Base-by-base conservation (phyloP, 2,329 filamentous ascomycete species). In the Lanzia echinophila region DNA sequence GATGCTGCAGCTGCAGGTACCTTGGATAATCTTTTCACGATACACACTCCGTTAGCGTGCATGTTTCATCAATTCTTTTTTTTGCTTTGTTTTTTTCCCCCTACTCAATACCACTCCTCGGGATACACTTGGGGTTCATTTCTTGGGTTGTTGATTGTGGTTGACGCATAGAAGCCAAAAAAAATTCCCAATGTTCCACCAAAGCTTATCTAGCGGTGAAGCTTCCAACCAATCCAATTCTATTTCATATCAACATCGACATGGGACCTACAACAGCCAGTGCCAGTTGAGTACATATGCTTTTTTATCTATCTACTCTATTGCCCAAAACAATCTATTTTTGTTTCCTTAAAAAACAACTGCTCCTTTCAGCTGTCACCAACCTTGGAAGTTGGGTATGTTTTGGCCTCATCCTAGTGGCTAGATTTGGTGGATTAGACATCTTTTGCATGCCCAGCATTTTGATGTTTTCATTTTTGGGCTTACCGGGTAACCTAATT, bases 201-300 rank as follows among this genome's bases (percentile, higher is more conserved):
- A 41, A 48, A 47, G 44, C 50, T 53, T 53, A 53, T 53, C 36
- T 53, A 41, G 50, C 50, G 50, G 50, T 53, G 50, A 48, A 38
- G 10, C n/a, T 24, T 13, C 36, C 12, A 42, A 12, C 44, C 50
- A 48, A 53, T 53, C 44, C 50, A 19, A 53, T 34, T 31, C 43
- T 34, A 34, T 34, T 53, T 47, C 28, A 32, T 42, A 53, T 53
- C 43, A 41, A 28, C 38, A 39, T n/a, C 42, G 45, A 48, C 36
- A 53, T n/a, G 36, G 39, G 38, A 13, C 38, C 19, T 13, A 8
- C 24, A 8, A 4, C 24, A 4, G 39, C 15, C 22, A 32, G 45
- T 20, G 38, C 46, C 24, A 28, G 24, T 28, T 28, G 4, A 28
- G 24, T 28, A 8, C 24, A 28, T 8, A 28, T 28, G 24, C 34